Conservation (phyloP, 2,329 filamentous ascomycete genomes). For the Neonectria coccinea region DNA sequence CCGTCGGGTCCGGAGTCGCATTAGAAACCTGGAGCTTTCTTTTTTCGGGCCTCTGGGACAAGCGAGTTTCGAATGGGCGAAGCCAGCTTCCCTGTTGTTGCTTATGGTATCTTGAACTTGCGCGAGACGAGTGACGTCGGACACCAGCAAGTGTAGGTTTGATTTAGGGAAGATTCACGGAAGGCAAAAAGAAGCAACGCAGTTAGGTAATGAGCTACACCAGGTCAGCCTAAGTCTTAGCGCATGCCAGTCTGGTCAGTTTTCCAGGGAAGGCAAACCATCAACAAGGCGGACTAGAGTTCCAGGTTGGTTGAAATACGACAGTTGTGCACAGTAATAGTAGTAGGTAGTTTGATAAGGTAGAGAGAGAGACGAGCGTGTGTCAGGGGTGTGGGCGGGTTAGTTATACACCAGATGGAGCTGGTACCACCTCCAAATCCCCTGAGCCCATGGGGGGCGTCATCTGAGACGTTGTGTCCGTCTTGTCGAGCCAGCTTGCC, state of each 20-base stretch:
- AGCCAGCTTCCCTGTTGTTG: not conserved
- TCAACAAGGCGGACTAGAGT: conserved; percentile 8
- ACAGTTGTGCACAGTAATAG: not conserved
- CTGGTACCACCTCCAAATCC: conserved; percentile 4
- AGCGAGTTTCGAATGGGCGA: not conserved
- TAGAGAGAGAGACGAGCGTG: not conserved
- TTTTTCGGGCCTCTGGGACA: not conserved
- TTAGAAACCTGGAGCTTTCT: not conserved
- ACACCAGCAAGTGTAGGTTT: not conserved
- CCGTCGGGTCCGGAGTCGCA: conserved; percentile 4
- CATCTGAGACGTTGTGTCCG: conserved; percentile 24
- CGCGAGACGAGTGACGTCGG: not conserved
- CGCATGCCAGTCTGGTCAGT: conserved; percentile 8
- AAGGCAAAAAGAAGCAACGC: conserved; percentile 6
- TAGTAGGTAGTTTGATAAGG: not conserved
- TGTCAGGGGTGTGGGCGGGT: conserved; percentile 18
- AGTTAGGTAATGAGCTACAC: conserved; percentile 19
- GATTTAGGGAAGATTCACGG: not conserved
- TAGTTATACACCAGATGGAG: conserved; percentile 17
- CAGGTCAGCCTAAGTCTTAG: conserved; percentile 20
- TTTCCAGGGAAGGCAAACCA: conserved; percentile 1
- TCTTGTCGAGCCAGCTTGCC: not conserved
- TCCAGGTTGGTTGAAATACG: conserved; percentile 10
- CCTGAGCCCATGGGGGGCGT: conserved; percentile 1
- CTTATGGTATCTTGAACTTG: not conserved